Evolutionary conservation across 108 stramenopile genomes (phyloP).

Genomic region (Cylindrotheca fusiformis): DNA sequence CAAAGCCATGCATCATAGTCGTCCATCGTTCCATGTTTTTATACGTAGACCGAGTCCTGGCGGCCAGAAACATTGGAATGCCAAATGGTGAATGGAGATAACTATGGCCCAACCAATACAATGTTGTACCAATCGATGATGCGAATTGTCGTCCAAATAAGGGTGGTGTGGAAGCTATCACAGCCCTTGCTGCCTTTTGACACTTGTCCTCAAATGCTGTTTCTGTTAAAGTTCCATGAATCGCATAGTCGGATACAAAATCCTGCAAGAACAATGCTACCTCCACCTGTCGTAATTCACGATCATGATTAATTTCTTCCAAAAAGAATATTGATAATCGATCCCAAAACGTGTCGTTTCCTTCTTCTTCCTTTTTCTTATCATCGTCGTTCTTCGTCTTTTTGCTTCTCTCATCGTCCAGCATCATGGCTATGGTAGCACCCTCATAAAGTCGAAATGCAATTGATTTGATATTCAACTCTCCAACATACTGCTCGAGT

Average conservation of each 20-base stretch:
- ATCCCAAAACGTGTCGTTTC: too few relatives aligned
- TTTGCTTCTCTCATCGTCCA: background rate
- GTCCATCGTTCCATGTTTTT: too few relatives aligned
- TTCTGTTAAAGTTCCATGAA: too few relatives aligned
- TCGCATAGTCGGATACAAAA: background rate
- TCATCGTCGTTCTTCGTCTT: too few relatives aligned
- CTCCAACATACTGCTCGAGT: slow-evolving; percentile 7
- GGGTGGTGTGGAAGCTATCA: background rate
- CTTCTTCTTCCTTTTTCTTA: too few relatives aligned
- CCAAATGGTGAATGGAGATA: background rate
- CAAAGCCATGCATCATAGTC: too few relatives aligned
- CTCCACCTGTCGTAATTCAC: slow-evolving; percentile 8
- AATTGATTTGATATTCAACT: slow-evolving; percentile 3
- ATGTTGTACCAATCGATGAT: background rate
- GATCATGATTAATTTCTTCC: background rate
- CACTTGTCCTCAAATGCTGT: background rate
- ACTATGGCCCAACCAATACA: background rate
- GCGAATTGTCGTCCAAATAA: background rate
- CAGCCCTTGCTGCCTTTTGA: background rate
- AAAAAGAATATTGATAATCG: background rate
- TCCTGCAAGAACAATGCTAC: slow-evolving; percentile 2
- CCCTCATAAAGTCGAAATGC: background rate
- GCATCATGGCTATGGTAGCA: background rate
- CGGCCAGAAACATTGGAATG: background rate
- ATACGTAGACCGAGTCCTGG: too few relatives aligned